phyloP scores from a whole-genome alignment of 140 eudicot genomes.

The Flaveria floridana region DNA sequence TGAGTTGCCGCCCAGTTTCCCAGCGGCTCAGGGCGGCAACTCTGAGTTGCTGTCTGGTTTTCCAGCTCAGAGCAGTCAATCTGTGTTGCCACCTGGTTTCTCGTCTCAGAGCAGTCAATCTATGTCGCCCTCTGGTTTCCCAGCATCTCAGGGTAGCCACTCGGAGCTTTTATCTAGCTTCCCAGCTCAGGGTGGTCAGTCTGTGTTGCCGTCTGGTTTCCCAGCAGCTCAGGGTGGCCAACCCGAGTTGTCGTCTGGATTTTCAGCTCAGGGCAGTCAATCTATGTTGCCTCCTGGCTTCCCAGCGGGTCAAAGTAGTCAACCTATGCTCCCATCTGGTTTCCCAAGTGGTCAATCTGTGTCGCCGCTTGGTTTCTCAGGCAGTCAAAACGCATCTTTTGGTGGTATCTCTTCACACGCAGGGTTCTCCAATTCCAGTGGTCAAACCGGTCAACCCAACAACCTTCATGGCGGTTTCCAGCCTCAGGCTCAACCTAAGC shows the following conservation, averaged over 20 bases:
- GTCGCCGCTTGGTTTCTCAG: constrained; percentile 26
- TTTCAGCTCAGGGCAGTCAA: constrained; percentile 40
- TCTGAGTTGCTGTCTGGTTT: background rate
- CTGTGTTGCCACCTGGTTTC: background rate
- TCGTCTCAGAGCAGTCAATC: background rate
- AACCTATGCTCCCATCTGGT: constrained; percentile 30
- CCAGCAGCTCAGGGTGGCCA: constrained; percentile 29
- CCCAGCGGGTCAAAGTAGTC: constrained; percentile 30
- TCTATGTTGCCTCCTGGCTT: constrained; percentile 24
- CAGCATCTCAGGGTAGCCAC: constrained; percentile 35
- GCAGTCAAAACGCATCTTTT: constrained; percentile 37
- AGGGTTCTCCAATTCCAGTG: constrained; percentile 30
- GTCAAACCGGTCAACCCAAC: constrained; percentile 40
- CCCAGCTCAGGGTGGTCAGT: constrained; percentile 35
- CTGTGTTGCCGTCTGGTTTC: constrained; percentile 31
- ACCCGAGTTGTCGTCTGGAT: constrained; percentile 30
- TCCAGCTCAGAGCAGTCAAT: background rate
- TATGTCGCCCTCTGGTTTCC: background rate
- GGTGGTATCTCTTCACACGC: constrained; percentile 42
- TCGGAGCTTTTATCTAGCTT: constrained; percentile 16
- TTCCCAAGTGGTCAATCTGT: constrained; percentile 15
- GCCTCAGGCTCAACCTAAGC: constrained; percentile 35
- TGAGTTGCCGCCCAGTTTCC: background rate
- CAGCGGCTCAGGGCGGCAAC: background rate
- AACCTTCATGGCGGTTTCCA: constrained; percentile 47